These are phyloP conservation scores for Ogataea philodendri DNA, from an alignment of 805 yeast species.

Conservation along the genomic window DNA sequence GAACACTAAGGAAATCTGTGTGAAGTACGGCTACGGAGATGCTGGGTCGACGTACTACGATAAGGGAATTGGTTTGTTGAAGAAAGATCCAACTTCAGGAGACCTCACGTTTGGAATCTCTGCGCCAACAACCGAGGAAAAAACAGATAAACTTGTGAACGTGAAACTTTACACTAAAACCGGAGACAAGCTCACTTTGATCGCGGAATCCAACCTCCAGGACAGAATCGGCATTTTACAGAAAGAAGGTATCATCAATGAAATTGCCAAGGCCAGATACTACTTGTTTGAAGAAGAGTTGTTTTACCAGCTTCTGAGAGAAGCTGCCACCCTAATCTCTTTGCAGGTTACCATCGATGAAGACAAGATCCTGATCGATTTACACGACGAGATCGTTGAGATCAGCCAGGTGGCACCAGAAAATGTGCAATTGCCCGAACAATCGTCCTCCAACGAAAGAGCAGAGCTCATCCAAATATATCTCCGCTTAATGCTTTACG, in stretches of 20 bases:
- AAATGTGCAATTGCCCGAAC: slow-evolving; percentile 26
- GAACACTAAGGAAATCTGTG: slow-evolving; percentile 57
- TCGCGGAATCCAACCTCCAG: slow-evolving; percentile 53
- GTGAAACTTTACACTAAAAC: slow-evolving; percentile 46
- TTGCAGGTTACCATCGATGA: slow-evolving; percentile 66
- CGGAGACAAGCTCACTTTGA: slow-evolving; percentile 44
- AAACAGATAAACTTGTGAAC: slow-evolving; percentile 48
- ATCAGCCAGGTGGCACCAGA: slow-evolving; percentile 57
- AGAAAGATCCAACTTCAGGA: slow-evolving; percentile 46
- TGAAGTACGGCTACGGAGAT: slow-evolving; percentile 89
- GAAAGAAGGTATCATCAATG: slow-evolving; percentile 33
- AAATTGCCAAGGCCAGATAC: slow-evolving; percentile 66
- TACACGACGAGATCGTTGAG: slow-evolving; percentile 66
- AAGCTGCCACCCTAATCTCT: slow-evolving; percentile 66
- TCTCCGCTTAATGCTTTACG: slow-evolving; percentile 59
- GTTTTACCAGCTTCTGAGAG: slow-evolving; percentile 72
- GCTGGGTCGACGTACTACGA: slow-evolving; percentile 78
- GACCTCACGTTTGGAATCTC: slow-evolving; percentile 38
- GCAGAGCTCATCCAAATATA: slow-evolving; percentile 56
- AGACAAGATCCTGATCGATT: slow-evolving; percentile 62
- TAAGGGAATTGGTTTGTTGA: slow-evolving; percentile 71
- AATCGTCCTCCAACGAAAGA: slow-evolving; percentile 32
- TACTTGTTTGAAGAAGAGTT: slow-evolving; percentile 86
- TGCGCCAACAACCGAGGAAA: slow-evolving; percentile 36
- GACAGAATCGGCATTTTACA: slow-evolving; percentile 19